These are phyloP conservation scores for Coprinellus aureogranulatus DNA, from an alignment of 768 basidiomycete genomes.

Conservation along the genomic window DNA sequence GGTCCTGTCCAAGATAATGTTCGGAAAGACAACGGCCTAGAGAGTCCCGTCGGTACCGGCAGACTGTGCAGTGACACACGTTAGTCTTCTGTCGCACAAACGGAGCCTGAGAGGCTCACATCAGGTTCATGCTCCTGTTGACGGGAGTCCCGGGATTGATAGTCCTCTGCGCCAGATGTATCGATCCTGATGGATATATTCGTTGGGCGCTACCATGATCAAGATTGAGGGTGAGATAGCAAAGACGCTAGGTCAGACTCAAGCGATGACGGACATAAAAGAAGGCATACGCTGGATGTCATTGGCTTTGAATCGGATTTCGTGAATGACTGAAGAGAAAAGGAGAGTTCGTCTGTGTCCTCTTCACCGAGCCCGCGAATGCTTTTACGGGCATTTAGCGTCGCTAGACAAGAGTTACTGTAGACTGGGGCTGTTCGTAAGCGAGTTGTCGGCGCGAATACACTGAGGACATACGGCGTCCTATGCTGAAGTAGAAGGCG, in stretches of 20 bases:
- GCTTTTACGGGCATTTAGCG: slow-evolving; percentile 47
- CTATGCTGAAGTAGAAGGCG: slow-evolving; percentile 56
- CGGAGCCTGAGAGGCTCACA: slow-evolving; percentile 10
- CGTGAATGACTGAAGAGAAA: slow-evolving; percentile 44
- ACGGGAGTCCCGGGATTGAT: slow-evolving; percentile 34
- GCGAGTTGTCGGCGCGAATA: too few relatives aligned
- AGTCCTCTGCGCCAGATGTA: slow-evolving; percentile 47
- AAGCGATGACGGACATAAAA: slow-evolving; percentile 17
- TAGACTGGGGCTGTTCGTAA: slow-evolving; percentile 51
- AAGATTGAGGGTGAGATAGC: too few relatives aligned
- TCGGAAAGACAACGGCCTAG: slow-evolving; percentile 4
- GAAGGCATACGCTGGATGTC: slow-evolving; percentile 30
- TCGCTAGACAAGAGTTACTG: slow-evolving; percentile 54
- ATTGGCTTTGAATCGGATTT: slow-evolving; percentile 26
- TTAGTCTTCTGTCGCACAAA: not conserved
- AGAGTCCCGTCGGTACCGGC: slow-evolving; percentile 19
- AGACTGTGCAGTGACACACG: slow-evolving; percentile 13
- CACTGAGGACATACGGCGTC: slow-evolving; percentile 37
- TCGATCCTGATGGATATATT: slow-evolving; percentile 67
- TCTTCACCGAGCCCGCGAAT: slow-evolving; percentile 42
- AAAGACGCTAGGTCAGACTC: not conserved
- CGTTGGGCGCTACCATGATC: slow-evolving; percentile 34
- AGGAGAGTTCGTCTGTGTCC: slow-evolving; percentile 44
- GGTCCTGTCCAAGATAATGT: not conserved
- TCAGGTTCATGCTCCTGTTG: slow-evolving; percentile 19